Evolutionary conservation across 768 basidiomycete species (phyloP).

Genomic region (Suillus brevipes): DNA sequence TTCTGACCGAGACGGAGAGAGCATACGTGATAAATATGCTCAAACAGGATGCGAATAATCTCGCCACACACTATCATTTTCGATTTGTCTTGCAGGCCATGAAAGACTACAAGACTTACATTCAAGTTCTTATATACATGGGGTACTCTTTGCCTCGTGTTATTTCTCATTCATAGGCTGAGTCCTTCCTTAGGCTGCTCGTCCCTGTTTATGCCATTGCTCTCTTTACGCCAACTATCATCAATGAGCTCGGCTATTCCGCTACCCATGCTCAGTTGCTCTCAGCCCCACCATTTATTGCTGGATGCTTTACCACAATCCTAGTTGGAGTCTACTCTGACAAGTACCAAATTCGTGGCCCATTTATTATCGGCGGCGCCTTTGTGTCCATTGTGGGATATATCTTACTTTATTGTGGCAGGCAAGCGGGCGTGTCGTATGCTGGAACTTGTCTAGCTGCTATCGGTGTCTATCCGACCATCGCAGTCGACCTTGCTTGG

Average conservation of each 20-base stretch:
- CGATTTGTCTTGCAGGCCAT: conserved; percentile 52
- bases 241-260: conserved; percentile 49
- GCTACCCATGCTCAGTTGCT: conserved; percentile 51
- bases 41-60: conserved; percentile 45
- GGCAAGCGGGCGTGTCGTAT: conserved; percentile 34
- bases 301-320: conserved; percentile 46
- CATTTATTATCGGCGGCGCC: conserved; percentile 46
- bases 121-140: conserved; percentile 39
- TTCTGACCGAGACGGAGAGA: conserved; percentile 49
- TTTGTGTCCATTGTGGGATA: conserved; percentile 52
- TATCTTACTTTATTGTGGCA: conserved; percentile 43
- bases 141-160: conserved; percentile 33
- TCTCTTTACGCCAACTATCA: conserved; percentile 53
- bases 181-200: conserved; percentile 34
- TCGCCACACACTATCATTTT: conserved; percentile 44
- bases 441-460: conserved; percentile 51
- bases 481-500: conserved; percentile 54
- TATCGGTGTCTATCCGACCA: conserved; percentile 51
- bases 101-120: conserved; percentile 43
- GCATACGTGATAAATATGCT: conserved; percentile 40
- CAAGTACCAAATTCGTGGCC: conserved; percentile 44
- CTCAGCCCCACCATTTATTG: conserved; percentile 51
- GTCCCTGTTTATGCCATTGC: conserved; percentile 50
- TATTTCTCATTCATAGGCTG: conserved; percentile 5
- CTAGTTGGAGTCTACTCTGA: conserved; percentile 44